Evolutionary conservation across 192 early-diverging fungal species (phyloP).

Genomic region (Entophlyctis luteolus): DNA sequence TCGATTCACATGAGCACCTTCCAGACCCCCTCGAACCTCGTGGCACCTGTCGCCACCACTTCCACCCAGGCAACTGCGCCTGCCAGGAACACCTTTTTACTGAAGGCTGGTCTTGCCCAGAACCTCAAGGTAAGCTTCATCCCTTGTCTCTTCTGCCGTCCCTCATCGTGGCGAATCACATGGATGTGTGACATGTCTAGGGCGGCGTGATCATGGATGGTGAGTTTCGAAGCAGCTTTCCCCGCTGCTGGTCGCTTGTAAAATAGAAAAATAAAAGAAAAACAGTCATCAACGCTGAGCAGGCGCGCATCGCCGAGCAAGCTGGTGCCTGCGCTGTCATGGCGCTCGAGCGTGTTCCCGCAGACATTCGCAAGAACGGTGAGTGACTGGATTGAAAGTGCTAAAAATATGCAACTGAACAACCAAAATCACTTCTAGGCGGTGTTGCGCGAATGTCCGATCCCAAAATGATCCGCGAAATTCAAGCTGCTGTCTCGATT

Average conservation of each 20-base stretch:
- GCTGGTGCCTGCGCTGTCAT: constrained; percentile 97
- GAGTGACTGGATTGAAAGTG: constrained; percentile 26
- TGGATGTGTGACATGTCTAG: too few species aligned
- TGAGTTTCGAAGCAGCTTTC: background rate
- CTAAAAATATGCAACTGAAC: background rate
- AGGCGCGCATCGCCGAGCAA: constrained; percentile 94
- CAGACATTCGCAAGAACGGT: constrained; percentile 95
- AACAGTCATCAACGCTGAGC: constrained; percentile 88
- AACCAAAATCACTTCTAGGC: constrained; percentile 41
- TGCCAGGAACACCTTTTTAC: constrained; percentile 56
- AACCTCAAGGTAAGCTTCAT: constrained; percentile 79
- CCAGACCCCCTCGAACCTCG: constrained; percentile 58
- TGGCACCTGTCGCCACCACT: constrained; percentile 35
- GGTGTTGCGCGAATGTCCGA: constrained; percentile 98
- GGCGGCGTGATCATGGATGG: constrained; percentile 98
- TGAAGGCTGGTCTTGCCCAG: constrained; percentile 96
- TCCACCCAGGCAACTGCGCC: constrained; percentile 8
- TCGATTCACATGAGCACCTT: too few species aligned
- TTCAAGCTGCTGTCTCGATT: constrained; percentile 90
- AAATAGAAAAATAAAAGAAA: too few species aligned
- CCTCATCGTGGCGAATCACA: too few species aligned
- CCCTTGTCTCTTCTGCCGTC: background rate
- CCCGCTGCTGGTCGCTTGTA: too few species aligned
- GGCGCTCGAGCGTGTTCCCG: constrained; percentile 96
- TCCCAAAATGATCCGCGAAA: constrained; percentile 95